Base-by-base conservation (phyloP, 129 eudicot genomes). In the Mikania micrantha region DNA sequence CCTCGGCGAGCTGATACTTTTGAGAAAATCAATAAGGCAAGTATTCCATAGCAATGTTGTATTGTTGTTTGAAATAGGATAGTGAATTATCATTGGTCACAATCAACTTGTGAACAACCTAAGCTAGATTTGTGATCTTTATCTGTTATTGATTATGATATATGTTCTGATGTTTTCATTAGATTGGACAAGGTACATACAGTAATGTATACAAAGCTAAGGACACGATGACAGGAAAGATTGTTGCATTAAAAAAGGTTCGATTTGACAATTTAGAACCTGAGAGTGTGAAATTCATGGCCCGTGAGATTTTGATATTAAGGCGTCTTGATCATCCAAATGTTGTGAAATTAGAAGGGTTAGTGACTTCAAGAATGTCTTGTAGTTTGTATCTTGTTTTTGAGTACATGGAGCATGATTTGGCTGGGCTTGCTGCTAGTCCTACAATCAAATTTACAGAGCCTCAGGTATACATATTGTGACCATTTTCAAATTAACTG, bases 151-250 rank as follows among this genome's bases (percentile, higher is more conserved):
- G 35, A 67, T 35, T 20, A 35, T 9, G 3, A n/a, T 22, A 3
- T 36, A 39, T 50, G n/a, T 22, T 66, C 15, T 66, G 60, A 31
- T 69, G 57, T 82, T 52, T 44, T 74, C 36, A 22, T 34, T 75
- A 90, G 97, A 90, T 90, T 82, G 97, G 95, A 41, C 90, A 87
- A 83, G 97, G 97, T 36, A 90, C 97, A 11, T 90, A 90, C 63
- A 85, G 97, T 70, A 87, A 90, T 68, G 97, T 90, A 77, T 90
- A 90, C 79, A 90, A 87, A 82, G 97, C 95, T 63, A 90, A 84
- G 79, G 97, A 90, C 78, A 67, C 81, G 15, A 47, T 87, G 34
- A 83, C 87, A 5, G 97, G 97, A 44, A 87, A 81, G 54, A 74
- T 87, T 60, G 95, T 90, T 22, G 97, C 97, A 3, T 36, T 90